Conservation (phyloP, 2,329 filamentous ascomycete species). For the Monosporascus cannonballus region DNA sequence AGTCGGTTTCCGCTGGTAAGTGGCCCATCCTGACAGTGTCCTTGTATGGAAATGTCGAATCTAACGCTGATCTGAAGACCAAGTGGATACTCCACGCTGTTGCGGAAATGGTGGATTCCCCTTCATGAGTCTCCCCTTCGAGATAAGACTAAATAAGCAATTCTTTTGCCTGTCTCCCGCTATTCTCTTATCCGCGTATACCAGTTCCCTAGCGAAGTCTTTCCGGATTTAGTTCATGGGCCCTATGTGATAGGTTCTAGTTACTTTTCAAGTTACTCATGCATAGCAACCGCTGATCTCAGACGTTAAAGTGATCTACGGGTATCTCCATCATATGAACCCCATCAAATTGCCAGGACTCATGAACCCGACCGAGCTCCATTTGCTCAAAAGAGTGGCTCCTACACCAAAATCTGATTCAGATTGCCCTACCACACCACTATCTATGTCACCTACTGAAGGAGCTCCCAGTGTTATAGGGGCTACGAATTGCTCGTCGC, state of each 20-base stretch:
- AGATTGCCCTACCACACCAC: background rate
- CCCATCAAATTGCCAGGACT: constrained; percentile 24
- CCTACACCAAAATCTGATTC: background rate
- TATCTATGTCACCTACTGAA: background rate
- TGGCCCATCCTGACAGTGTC: no score
- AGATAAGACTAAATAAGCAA: constrained; percentile 31
- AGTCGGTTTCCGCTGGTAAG: background rate
- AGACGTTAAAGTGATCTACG: constrained; percentile 29
- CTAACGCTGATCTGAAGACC: background rate
- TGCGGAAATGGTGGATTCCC: background rate
- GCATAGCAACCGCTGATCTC: no score
- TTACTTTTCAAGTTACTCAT: no score
- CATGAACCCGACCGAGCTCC: constrained; percentile 4
- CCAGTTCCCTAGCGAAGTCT: no score
- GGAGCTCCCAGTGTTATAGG: background rate
- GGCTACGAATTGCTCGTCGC: no score
- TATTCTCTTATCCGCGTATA: no score
- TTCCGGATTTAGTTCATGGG: no score
- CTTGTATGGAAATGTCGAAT: no score
- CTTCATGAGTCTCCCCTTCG: constrained; percentile 33
- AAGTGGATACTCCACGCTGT: background rate
- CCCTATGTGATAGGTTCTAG: no score
- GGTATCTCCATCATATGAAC: constrained; percentile 29
- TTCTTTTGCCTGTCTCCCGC: no score
- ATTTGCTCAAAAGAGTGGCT: constrained; percentile 15